Conservation (phyloP, 805 yeast species). For the Schwanniomyces pseudopolymorphus region DNA sequence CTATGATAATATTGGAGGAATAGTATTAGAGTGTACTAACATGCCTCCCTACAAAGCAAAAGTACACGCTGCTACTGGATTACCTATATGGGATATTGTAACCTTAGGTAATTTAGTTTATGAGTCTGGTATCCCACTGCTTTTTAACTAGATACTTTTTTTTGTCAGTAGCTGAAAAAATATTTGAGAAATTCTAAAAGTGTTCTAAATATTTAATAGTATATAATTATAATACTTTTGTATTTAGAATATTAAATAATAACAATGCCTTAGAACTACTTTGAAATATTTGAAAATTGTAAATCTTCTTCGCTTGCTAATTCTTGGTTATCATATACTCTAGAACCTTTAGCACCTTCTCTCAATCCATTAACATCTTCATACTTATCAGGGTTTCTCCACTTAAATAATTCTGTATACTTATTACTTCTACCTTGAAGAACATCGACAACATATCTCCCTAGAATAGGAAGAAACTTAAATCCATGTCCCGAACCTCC, state of each 20-base stretch:
- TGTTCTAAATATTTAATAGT: too few species aligned
- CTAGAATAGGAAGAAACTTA: constrained; percentile 32
- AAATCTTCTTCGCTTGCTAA: neutral
- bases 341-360: neutral
- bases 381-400: constrained; percentile 11
- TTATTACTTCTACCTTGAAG: constrained; percentile 21
- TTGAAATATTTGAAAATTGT: too few species aligned
- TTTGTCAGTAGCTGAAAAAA: too few species aligned
- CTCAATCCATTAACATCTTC: constrained; percentile 4
- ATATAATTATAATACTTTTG: too few species aligned
- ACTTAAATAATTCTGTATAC: constrained; percentile 4
- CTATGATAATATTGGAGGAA: constrained; percentile 17
- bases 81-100: constrained; percentile 30
- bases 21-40: constrained; percentile 34
- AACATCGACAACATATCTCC: constrained; percentile 27
- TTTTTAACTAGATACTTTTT: too few species aligned
- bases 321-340: neutral
- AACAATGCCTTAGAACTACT: too few species aligned
- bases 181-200: too few species aligned
- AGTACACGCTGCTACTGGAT: constrained; percentile 17
- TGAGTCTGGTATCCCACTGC: neutral
- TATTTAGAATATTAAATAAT: too few species aligned
- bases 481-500: constrained; percentile 39
- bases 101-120: constrained; percentile 33
- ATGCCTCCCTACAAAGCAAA: constrained; percentile 33